Conservation (phyloP, 2,329 filamentous ascomycete species). For the Pseudophaeomoniella oleicola region DNA sequence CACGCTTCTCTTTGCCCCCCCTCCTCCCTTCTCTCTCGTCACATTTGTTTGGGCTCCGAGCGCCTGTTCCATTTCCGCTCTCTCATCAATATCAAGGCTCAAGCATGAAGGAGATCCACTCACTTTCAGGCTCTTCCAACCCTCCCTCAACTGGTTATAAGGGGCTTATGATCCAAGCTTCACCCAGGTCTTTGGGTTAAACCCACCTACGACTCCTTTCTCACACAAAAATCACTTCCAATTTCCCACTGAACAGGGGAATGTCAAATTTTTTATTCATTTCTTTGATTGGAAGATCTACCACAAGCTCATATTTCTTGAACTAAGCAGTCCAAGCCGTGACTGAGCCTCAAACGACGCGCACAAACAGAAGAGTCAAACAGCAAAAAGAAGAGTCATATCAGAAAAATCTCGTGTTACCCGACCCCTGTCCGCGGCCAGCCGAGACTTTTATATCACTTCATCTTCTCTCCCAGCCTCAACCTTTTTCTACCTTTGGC, state of each 20-base stretch:
- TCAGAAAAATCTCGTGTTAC: neutral
- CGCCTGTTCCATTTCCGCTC: neutral
- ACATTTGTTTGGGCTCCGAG: neutral
- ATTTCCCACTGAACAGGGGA: neutral
- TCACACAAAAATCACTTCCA: no score
- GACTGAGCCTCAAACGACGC: neutral
- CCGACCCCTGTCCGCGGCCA: neutral
- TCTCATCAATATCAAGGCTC: neutral
- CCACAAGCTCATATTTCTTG: neutral
- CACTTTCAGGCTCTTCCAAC: neutral
- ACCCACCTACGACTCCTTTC: neutral
- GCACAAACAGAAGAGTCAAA: neutral
- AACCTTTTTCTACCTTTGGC: neutral
- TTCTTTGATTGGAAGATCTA: neutral
- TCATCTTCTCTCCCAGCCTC: neutral
- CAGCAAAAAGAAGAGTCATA: neutral
- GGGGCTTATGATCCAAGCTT: neutral
- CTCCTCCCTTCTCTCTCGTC: neutral
- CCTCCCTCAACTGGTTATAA: neutral
- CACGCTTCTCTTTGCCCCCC: neutral
- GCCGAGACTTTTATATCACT: neutral
- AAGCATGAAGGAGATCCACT: neutral
- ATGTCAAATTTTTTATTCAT: neutral
- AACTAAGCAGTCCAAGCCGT: neutral
- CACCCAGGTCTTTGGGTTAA: neutral